Percentiles rank a stretch among this genome's conserved stretches.
Evolutionary conservation across 2,329 filamentous ascomycete species (phyloP).

Genomic region (Verticillium albo-atrum): DNA sequence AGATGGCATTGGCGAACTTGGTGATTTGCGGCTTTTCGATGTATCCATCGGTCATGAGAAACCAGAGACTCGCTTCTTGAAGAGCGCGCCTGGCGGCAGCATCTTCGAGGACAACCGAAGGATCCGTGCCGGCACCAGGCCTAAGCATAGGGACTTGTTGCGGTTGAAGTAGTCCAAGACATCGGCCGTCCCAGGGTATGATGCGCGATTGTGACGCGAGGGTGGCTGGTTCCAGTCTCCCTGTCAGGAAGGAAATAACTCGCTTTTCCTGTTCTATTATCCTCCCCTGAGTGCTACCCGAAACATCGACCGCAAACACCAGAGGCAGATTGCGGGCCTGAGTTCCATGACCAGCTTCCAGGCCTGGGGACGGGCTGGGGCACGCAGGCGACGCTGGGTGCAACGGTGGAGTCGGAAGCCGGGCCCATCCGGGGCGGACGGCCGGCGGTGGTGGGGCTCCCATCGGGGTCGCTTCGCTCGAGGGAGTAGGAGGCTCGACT

Average conservation of each 20-base stretch:
- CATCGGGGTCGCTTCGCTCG: background rate
- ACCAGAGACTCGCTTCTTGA: constrained; percentile 11
- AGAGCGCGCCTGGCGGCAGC: background rate
- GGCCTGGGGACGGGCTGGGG: background rate
- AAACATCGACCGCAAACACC: background rate
- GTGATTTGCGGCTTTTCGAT: constrained; percentile 2
- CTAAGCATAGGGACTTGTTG: background rate
- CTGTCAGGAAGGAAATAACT: background rate
- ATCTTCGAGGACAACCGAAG: background rate
- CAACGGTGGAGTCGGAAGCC: background rate
- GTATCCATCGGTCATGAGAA: constrained; percentile 17
- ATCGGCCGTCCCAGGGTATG: background rate
- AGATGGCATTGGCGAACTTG: constrained; percentile 10
- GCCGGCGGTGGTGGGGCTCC: background rate
- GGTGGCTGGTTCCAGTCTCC: background rate
- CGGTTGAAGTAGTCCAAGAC: background rate
- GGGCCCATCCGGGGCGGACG: background rate
- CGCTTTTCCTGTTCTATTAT: background rate
- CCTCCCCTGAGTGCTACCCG: background rate
- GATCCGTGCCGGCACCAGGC: background rate
- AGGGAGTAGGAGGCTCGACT: background rate
- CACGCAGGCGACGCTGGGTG: background rate
- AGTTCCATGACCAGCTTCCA: background rate
- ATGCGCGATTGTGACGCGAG: background rate
- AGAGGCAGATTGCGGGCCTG: background rate